Conservation (phyloP, 2,329 filamentous ascomycete genomes). For the Pseudocercospora vitis region DNA sequence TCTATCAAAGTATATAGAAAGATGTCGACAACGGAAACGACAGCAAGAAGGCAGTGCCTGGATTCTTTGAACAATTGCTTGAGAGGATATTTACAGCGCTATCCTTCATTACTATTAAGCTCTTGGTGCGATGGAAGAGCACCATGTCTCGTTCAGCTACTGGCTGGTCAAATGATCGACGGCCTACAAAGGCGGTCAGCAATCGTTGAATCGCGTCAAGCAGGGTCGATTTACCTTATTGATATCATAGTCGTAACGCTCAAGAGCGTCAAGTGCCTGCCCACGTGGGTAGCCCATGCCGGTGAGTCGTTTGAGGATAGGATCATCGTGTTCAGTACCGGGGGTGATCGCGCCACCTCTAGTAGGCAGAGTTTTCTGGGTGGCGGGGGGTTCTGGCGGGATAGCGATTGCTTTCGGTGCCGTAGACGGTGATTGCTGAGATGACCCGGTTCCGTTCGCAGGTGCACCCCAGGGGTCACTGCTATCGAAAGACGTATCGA, state of each 20-base stretch:
- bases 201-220: background rate
- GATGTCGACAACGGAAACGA: no score
- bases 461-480: slow-evolving; percentile 34
- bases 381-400: background rate
- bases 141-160: background rate
- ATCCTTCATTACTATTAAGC: background rate
- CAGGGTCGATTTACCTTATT: slow-evolving; percentile 69
- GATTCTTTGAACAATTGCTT: background rate
- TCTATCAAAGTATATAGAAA: no score
- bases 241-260: slow-evolving; percentile 94
- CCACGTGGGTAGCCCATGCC: slow-evolving; percentile 81
- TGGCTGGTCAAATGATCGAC: slow-evolving; percentile 28
- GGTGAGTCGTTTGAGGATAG: slow-evolving; percentile 84
- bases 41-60: no score
- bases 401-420: slow-evolving; percentile 13
- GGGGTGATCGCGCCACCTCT: slow-evolving; percentile 68
- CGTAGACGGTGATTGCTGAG: background rate
- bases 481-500: slow-evolving; percentile 31
- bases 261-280: slow-evolving; percentile 75
- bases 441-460: slow-evolving; percentile 7
- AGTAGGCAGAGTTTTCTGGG: slow-evolving; percentile 8
- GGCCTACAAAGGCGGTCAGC: slow-evolving; percentile 16
- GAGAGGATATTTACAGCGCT: background rate
- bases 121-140: background rate
- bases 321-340: slow-evolving; percentile 81